Base-by-base conservation (phyloP, 176 grass and related monocot genomes). In the Otatea glauca region DNA sequence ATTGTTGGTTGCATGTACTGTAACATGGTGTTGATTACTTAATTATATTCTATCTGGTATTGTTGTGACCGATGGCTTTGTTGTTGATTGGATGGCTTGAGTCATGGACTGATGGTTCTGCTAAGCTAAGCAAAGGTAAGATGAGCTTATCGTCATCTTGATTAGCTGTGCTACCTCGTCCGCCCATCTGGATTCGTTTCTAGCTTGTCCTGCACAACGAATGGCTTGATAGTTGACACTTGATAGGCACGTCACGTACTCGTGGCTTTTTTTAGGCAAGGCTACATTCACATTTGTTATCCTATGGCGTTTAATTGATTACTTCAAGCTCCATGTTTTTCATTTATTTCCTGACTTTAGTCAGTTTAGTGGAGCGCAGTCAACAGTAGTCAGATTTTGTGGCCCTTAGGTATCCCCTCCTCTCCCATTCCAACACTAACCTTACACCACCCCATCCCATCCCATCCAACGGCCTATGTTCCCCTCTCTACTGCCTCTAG, bases 91-190 rank as follows among this genome's bases (percentile, higher is more conserved):
- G 65, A 69, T 1, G n/a, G 65, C 49, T 23, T 55, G 29, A 29
- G 29, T 29, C 29, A 29, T 29, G 29, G 29, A 29, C 29, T 29
- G 29, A 29, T 29, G 29, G 29, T 29, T 29, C 29, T 29, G 29
- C 29, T 29, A 29, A 29, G 29, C 29, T 29, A 29, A 29, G 29
- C 29, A 29, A 29, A 29, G 29, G 29, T 29, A 29, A 29, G 29
- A 29, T 1, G 12, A 17, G 0, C 66, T 81, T 81, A 49, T 74
- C 61, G 58, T 53, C 21, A 50, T 70, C 63, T 39, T 56, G 23
- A 35, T 62, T 60, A 39, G 60, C 21, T 24, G 18, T 35, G 65
- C 17, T 4, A 42, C 54, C 41, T 88, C 71, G 63, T 77, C 73
- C 72, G 16, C 63, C 43, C 63, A 17, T 74, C 27, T 9, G 29